Evolutionary conservation across 768 basidiomycete genomes (phyloP), one percentile per base, ranked within the genome.

Genomic region (Calocybe gangraenosa): DNA sequence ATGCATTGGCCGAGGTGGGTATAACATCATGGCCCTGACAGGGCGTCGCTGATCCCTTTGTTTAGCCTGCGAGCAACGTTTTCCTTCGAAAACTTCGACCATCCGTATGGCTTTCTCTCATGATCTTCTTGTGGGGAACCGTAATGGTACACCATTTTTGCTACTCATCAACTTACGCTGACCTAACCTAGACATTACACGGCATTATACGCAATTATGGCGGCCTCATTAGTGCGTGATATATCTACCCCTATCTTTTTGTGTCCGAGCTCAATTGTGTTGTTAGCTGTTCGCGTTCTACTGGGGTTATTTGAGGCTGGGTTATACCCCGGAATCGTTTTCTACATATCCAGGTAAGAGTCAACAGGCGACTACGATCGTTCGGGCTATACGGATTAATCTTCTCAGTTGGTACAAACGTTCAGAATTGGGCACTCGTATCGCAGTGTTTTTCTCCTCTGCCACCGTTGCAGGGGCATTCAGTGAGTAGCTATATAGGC

Each of bases 381-480:
- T 28, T 28, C 25, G 11, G 6, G 19, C 37, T 9, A 31, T 37
- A 15, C 17, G 8, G 19, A 28, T 22, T 35, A 15, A 23, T 23
- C 33, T 40, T n/a, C 37, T 30, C 15, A 85, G 83, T 54, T 92
- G 89, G 87, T 92, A 92, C 62, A 83, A 79, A 56, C 79, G 85
- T 20, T 74, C 78, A 9, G 90, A 92, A 55, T 73, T 86, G 53
- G 87, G 84, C 13, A 70, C 76, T 23, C 79, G 87, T 25, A 67
- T 85, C 18, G 84, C 87, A 0, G 48, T 83, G 13, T 92, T 92
- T 67, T 90, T 89, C 64, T 81, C 83, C 2, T 84, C 87, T 21
- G 86, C 87, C 1, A 90, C 88, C 0, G 71, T 85, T 21, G 79
- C 87, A 3, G 89, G 88, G 18, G 84, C 83, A 11, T 87, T 87